Base-by-base conservation (phyloP, 2,329 filamentous ascomycete genomes). In the Pseudogymnoascus pannorum region DNA sequence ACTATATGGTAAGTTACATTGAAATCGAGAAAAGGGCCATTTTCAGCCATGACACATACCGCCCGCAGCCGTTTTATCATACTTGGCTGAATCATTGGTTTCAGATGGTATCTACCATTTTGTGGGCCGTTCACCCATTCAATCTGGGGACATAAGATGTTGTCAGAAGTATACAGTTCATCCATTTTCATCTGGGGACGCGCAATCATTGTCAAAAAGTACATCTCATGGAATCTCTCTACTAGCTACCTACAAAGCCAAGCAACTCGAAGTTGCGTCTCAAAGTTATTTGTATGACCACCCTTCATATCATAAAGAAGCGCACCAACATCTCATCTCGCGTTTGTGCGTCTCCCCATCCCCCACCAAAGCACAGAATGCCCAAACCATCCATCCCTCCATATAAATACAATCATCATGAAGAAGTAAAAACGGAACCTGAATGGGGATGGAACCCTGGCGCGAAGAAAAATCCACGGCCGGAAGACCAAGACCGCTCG, bases 281-380 rank as follows among this genome's bases (percentile, higher is more conserved):
- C 48, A 54, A 54, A 48, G 20, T 31, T 31, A 54, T 54, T 11
- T 54, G 48, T 54, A 11, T 31, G 16, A 20, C 16, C n/a, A 54
- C 48, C 48, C 48, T 20, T 16, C 48, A 54, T 54, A 54, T 54
- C 66, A 51, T 66, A 66, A 66, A 54, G 26, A 31, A 54, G 16
- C 16, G 48, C 48, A 54, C 48, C 26, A 31, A 35, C 64, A 64
- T 57, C n/a, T n/a, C 61, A 63, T 62, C 58, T n/a, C 62, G n/a
- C 62, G 61, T 61, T 65, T 66, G 60, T 72, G 72, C 63, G 75
- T 76, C 62, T 72, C 73, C 68, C 75, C 75, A 14, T 70, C 70
- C 69, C 71, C 66, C 67, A 61, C 67, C 68, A 67, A 73, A 73
- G 29, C 66, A 66, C 58, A 71, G 73, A 67, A 72, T 75, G 35